phyloP scores from a whole-genome alignment of 352 stramenopile genomes.

The Pythium diclinum region DNA sequence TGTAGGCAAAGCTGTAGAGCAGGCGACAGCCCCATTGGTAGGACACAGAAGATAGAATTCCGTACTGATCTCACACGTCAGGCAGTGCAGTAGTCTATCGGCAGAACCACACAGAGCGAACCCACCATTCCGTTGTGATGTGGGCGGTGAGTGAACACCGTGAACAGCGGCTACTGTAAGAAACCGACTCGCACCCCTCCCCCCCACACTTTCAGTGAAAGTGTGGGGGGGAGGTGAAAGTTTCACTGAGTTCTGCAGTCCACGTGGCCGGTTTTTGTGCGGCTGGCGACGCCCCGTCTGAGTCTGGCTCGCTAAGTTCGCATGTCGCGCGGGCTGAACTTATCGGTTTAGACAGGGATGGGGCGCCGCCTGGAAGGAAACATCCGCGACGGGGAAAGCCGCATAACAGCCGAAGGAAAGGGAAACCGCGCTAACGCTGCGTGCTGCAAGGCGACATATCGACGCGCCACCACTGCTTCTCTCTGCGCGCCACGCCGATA shows the following conservation, averaged over 20 bases:
- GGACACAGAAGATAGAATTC: background rate
- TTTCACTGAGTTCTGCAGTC: conserved; percentile 6
- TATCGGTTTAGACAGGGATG: conserved; percentile 22
- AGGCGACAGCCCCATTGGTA: too few relatives aligned
- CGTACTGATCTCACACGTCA: too few relatives aligned
- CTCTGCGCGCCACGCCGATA: background rate
- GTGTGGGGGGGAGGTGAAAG: too few relatives aligned
- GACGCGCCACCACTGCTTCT: background rate
- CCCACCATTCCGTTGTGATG: too few relatives aligned
- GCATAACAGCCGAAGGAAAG: background rate
- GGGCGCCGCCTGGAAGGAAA: background rate
- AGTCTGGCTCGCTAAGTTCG: conserved; percentile 12
- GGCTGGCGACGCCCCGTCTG: conserved; percentile 1
- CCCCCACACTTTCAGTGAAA: too few relatives aligned
- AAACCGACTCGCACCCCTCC: background rate
- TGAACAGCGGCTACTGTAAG: too few relatives aligned
- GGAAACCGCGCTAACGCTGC: background rate
- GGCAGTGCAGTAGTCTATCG: too few relatives aligned
- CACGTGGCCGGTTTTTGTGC: background rate
- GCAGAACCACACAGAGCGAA: too few relatives aligned
- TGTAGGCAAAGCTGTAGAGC: too few relatives aligned
- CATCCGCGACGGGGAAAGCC: conserved; percentile 2
- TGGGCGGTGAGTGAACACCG: too few relatives aligned
- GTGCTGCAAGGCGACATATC: too few relatives aligned
- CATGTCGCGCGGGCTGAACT: conserved; percentile 23